phyloP scores from a whole-genome alignment of 129 eudicot genomes.

The Glebionis coronaria region DNA sequence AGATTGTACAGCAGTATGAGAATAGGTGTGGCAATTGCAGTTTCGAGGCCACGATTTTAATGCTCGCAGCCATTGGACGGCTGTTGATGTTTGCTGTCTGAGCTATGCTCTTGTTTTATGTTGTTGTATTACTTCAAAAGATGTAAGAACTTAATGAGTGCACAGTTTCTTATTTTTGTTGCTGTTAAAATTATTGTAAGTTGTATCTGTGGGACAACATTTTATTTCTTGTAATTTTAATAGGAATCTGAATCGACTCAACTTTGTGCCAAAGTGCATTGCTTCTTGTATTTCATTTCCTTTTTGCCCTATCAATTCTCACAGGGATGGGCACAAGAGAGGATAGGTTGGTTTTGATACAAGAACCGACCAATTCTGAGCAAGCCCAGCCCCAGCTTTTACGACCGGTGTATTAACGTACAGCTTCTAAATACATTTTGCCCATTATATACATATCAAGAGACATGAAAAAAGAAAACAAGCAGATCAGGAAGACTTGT shows the following conservation, averaged over 20 bases:
- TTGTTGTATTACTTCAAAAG: slow-evolving; percentile 33
- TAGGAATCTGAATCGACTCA: slow-evolving; percentile 16
- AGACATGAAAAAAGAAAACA: not conserved
- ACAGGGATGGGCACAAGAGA: too few species aligned
- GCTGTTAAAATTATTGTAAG: slow-evolving; percentile 30
- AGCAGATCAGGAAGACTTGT: not conserved
- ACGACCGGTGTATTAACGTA: not conserved
- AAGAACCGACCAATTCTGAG: not conserved
- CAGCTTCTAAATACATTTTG: not conserved
- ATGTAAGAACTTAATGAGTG: slow-evolving; percentile 38
- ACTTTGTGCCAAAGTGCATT: not conserved
- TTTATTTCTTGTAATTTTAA: slow-evolving; percentile 15
- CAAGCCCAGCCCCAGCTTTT: not conserved
- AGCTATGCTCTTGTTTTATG: slow-evolving; percentile 18
- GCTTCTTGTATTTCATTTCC: not conserved
- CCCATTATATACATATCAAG: not conserved
- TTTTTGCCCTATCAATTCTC: not conserved
- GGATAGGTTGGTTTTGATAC: not conserved
- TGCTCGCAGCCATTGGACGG: slow-evolving; percentile 13
- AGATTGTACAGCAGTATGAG: slow-evolving; percentile 48
- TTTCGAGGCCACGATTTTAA: slow-evolving; percentile 17
- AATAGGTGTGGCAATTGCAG: slow-evolving; percentile 24
- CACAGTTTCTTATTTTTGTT: slow-evolving; percentile 29
- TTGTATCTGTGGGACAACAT: slow-evolving; percentile 20
- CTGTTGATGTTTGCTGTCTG: slow-evolving; percentile 23